Evolutionary conservation across 169 alveolate species (phyloP), one percentile per base, ranked within the genome.

Genomic region (Theileria annulata): DNA sequence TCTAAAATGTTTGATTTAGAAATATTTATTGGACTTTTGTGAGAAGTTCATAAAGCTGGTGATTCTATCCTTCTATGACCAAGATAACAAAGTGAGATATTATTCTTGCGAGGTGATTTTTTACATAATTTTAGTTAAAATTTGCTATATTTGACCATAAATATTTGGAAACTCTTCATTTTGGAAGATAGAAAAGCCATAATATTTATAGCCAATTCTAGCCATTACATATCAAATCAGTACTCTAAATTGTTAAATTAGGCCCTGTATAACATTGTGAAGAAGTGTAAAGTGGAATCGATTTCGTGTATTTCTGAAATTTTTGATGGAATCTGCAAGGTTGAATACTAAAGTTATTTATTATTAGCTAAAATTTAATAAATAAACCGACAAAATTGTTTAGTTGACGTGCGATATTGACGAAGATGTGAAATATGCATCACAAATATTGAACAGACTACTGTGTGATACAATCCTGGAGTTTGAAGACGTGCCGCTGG

Each of bases 391-490:
- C 13, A n/a, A 19, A 47, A 30, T 28, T 49, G 59, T 58, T 5
- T 80, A 82, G 89, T 30, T 82, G n/a, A 86, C 80, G 63, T 86
- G 91, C 19, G 94, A 90, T 66, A 30, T 78, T 8, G 91, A 90
- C 75, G 91, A 87, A 1, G 90, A 90, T 90, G 94, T 90, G 6
- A 87, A 81, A 72, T 83, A 77, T 51, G 88, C 90, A n/a, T 81
- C 90, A 42, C 84, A 76, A 37, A 77, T 82, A 63, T 73, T 90
- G 30, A 88, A 87, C 68, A 84, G 88, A 51, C 86, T 90, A 19
- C 70, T 90, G 77, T 68, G 81, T 60, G 94, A 86, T 59, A 73
- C 85, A 64, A 69, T 86, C 56, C 80, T 87, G 75, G 86, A 89
- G 60, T 79, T 75, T 75, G 84, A 87, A 33, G 79, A 78, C 31